Percentiles rank a stretch among this genome's conserved stretches.
Evolutionary conservation across 345 rosid genomes (phyloP).

Genomic region (Noccaea caerulescens): DNA sequence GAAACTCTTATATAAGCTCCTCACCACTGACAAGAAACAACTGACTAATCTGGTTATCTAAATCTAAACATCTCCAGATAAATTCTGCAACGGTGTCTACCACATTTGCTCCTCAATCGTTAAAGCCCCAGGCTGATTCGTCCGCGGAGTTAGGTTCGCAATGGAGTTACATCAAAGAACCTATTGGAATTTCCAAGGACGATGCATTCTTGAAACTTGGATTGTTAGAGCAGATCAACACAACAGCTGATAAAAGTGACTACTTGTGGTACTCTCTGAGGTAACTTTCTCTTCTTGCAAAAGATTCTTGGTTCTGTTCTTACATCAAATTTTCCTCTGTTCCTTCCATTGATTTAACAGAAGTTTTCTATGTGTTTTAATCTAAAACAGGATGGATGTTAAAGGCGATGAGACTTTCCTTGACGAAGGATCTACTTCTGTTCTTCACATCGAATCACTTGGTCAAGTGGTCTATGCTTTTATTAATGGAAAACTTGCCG

Average conservation of each 20-base stretch:
- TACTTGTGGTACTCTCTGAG: conserved; percentile 93
- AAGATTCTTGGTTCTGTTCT: background rate
- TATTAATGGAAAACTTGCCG: conserved; percentile 78
- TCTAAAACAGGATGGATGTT: conserved; percentile 51
- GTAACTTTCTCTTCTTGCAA: conserved; percentile 44
- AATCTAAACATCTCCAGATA: conserved; percentile 45
- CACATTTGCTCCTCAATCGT: conserved; percentile 52
- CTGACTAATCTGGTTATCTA: conserved; percentile 33
- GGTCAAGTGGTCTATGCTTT: conserved; percentile 88
- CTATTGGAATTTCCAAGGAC: conserved; percentile 74
- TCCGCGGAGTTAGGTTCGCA: conserved; percentile 51
- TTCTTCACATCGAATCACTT: conserved; percentile 78
- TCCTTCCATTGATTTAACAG: background rate
- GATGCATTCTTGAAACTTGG: conserved; percentile 68
- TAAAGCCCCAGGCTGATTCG: conserved; percentile 52
- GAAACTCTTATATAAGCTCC: too few species aligned
- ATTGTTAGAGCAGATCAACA: conserved; percentile 82
- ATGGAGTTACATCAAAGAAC: conserved; percentile 88
- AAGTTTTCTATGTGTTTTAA: conserved; percentile 21
- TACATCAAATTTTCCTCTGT: too few species aligned
- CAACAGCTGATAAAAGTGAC: conserved; percentile 85
- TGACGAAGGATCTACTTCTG: conserved; percentile 67
- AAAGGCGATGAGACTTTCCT: conserved; percentile 63
- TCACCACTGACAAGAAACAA: background rate
- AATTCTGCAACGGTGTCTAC: conserved; percentile 67